Evolutionary conservation across 148 eudicot species (phyloP).

Genomic region (Dysphania ambrosioides): DNA sequence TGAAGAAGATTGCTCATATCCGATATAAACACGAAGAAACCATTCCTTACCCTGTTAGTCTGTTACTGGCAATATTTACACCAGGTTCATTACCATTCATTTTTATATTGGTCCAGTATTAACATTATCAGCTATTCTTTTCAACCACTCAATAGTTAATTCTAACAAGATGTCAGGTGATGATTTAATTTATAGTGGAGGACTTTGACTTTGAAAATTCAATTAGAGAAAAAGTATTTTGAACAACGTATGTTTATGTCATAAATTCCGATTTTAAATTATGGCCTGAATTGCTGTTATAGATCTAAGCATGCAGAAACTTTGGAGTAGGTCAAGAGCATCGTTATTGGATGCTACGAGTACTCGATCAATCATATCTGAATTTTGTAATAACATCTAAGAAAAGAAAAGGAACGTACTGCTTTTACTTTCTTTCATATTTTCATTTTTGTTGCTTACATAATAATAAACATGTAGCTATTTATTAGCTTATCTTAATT

Average conservation of each 20-base stretch:
- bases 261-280: too few relatives aligned
- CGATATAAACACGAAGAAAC: slow-evolving; percentile 22
- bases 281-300: not conserved
- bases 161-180: too few relatives aligned
- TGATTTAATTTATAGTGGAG: too few relatives aligned
- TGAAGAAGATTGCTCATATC: slow-evolving; percentile 40
- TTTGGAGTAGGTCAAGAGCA: slow-evolving; percentile 19
- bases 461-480: not conserved
- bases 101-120: too few relatives aligned
- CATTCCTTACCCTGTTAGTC: slow-evolving; percentile 16
- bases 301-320: slow-evolving; percentile 24
- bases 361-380: not conserved
- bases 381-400: not conserved
- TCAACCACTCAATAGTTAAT: too few relatives aligned
- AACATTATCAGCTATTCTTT: too few relatives aligned
- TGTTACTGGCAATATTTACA: slow-evolving; percentile 19
- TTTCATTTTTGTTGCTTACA: not conserved
- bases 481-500: not conserved
- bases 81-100: slow-evolving; percentile 20
- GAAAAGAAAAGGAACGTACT: not conserved
- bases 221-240: too few relatives aligned
- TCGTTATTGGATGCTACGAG: slow-evolving; percentile 6
- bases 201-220: too few relatives aligned
- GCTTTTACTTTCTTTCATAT: not conserved
- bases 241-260: too few relatives aligned